Base-by-base conservation (phyloP, 805 yeast species). In the Pichia rugopelliculosa region DNA sequence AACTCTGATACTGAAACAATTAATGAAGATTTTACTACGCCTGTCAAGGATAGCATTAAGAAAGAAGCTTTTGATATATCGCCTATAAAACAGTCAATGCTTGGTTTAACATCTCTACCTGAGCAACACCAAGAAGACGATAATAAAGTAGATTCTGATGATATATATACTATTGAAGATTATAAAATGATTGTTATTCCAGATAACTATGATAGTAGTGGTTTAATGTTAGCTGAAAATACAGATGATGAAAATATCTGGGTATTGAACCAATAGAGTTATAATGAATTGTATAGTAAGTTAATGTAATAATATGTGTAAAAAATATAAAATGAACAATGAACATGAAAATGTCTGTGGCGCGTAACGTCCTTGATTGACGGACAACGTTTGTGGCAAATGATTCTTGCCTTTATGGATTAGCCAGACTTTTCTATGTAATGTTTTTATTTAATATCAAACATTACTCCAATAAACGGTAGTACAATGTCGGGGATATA, bases 181-280 rank as follows among this genome's bases (percentile, higher is more conserved):
- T n/a, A 38, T 27, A 38, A 22, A 37, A 18, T 25, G 18, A 36
- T 20, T 37, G 30, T 27, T 37, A 22, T 10, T 38, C 46, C 11
- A 25, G 36, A 30, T 20, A 22, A 33, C 15, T 45, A 25, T 36
- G 48, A 45, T 6, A 41, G 40, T 36, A n/a, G 27, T 33, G 48
- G 25, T 4, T 30, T 38, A 3, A 9, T 42, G 10, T 25, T 47
- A 6, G 50, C 46, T 9, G 50, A 47, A 23, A 47, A 34, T 22
- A 47, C 50, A 2, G 50, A 47, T 21, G 50, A 47, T 17, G 43
- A 38, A 13, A 8, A 22, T 5, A 30, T 47, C 44, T 47, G 48
- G 40, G 15, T 37, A 22, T 2, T 37, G 40, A 22, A 21, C 15
- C 7, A 13, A 20, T 3, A 6, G n/a, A 15, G 6, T 30, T 30